Conservation (phyloP, 495 filamentous ascomycete species). For the Hyaloscypha finlandica region DNA sequence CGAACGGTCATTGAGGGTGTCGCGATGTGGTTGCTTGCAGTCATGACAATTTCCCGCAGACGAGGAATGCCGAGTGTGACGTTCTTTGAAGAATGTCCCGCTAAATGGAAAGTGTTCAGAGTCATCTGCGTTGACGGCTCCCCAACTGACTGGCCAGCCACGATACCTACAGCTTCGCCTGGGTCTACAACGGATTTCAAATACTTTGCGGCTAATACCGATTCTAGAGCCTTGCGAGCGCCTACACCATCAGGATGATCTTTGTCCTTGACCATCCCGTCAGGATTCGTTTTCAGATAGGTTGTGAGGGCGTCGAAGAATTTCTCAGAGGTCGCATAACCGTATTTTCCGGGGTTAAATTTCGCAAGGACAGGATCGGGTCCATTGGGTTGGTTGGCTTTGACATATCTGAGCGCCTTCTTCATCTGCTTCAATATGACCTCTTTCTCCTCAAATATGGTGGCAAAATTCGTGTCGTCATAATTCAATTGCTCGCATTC, state of each 20-base stretch:
- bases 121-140: conserved; percentile 99
- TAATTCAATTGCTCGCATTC: conserved; percentile 42
- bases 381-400: conserved; percentile 63
- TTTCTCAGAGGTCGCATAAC: conserved; percentile 86
- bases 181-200: conserved; percentile 91
- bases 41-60: conserved; percentile 98
- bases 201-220: conserved; percentile 87
- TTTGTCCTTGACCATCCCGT: conserved; percentile 77
- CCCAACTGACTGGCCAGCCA: conserved; percentile 94
- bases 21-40: conserved; percentile 80
- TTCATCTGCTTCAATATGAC: conserved; percentile 79
- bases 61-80: conserved; percentile 98
- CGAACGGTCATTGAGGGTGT: conserved; percentile 92
- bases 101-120: conserved; percentile 99
- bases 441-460: conserved; percentile 52
- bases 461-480: conserved; percentile 39
- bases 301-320: conserved; percentile 63
- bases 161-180: conserved; percentile 96
- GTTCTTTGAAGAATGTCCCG: conserved; percentile 97
- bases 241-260: conserved; percentile 54
- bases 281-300: conserved; percentile 77
- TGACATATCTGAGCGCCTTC: conserved; percentile 69
- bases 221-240: conserved; percentile 75
- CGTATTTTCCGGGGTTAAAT: conserved; percentile 72
- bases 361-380: conserved; percentile 76